Percentiles rank a stretch among this genome's conserved stretches.
Evolutionary conservation across 2,329 filamentous ascomycete species (phyloP).

Genomic region (Aspergillus sp.): DNA sequence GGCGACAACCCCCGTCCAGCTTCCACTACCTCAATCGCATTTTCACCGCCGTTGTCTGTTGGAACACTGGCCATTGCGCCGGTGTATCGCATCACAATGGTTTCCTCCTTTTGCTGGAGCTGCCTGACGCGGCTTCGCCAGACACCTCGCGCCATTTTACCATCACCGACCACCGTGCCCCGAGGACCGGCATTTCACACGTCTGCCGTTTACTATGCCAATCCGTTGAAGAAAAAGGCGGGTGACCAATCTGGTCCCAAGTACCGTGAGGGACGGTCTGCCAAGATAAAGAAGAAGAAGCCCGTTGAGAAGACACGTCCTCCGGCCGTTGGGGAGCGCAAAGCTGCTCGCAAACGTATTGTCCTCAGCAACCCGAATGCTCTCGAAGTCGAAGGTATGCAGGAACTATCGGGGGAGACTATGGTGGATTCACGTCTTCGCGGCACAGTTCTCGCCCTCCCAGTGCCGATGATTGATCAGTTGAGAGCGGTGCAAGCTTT

Average conservation of each 20-base stretch:
- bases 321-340: conserved; percentile 75
- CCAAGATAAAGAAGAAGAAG: conserved; percentile 48
- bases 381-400: conserved; percentile 69
- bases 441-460: conserved; percentile 69
- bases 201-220: conserved; percentile 38
- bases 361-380: conserved; percentile 94
- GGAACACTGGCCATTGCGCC: conserved; percentile 31
- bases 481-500: conserved; percentile 85
- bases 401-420: conserved; percentile 57
- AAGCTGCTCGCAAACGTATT: conserved; percentile 82
- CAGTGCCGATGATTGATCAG: conserved; percentile 70
- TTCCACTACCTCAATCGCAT: conserved; percentile 17
- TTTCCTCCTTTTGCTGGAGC: conserved; percentile 59
- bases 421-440: conserved; percentile 56
- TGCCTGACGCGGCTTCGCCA: conserved; percentile 54
- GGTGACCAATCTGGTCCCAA: conserved; percentile 18
- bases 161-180: conserved; percentile 47
- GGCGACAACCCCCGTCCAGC: conserved; percentile 21
- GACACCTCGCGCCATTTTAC: conserved; percentile 35
- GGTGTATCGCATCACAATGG: conserved; percentile 48
- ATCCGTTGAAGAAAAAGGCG: conserved; percentile 51
- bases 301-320: conserved; percentile 51
- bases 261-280: conserved; percentile 40
- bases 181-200: conserved; percentile 49
- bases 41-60: conserved; percentile 25